Conservation (phyloP, 2,329 filamentous ascomycete species). For the Fusarium incarnatum region DNA sequence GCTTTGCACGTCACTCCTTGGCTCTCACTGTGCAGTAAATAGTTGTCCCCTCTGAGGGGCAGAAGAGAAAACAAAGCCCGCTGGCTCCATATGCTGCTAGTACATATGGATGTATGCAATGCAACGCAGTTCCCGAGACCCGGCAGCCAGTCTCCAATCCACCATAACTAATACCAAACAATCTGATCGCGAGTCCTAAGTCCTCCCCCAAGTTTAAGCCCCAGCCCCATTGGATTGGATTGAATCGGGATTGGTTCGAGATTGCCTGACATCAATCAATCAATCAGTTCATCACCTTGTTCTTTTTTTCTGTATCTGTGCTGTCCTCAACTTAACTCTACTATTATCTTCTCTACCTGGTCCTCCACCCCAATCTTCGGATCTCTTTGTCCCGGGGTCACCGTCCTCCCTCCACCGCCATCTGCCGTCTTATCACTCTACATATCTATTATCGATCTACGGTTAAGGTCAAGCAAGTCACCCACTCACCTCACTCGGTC, state of each 20-base stretch:
- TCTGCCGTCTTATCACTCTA: slow-evolving; percentile 18
- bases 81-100: slow-evolving; percentile 3
- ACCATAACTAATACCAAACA: slow-evolving; percentile 40
- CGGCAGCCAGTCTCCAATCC: slow-evolving; percentile 40
- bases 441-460: slow-evolving; percentile 33
- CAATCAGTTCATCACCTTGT: slow-evolving; percentile 1
- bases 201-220: slow-evolving; percentile 11
- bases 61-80: slow-evolving; percentile 28
- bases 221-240: slow-evolving; percentile 20
- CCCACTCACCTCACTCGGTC: not conserved
- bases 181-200: slow-evolving; percentile 19
- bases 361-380: slow-evolving; percentile 4
- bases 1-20: slow-evolving; percentile 36
- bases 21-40: not conserved
- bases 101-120: slow-evolving; percentile 40
- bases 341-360: not conserved
- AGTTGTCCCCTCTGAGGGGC: slow-evolving; percentile 13
- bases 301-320: slow-evolving; percentile 2
- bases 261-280: slow-evolving; percentile 13
- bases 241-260: not conserved
- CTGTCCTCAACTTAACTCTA: slow-evolving; percentile 4
- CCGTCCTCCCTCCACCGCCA: slow-evolving; percentile 35
- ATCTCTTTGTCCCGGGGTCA: slow-evolving; percentile 27
- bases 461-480: not conserved
- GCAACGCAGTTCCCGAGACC: slow-evolving; percentile 33